Percentiles rank a stretch among this genome's conserved stretches.
Evolutionary conservation across 1,139 yeast genomes (phyloP).

Genomic region (Kurtzmaniella quercitrusa): DNA sequence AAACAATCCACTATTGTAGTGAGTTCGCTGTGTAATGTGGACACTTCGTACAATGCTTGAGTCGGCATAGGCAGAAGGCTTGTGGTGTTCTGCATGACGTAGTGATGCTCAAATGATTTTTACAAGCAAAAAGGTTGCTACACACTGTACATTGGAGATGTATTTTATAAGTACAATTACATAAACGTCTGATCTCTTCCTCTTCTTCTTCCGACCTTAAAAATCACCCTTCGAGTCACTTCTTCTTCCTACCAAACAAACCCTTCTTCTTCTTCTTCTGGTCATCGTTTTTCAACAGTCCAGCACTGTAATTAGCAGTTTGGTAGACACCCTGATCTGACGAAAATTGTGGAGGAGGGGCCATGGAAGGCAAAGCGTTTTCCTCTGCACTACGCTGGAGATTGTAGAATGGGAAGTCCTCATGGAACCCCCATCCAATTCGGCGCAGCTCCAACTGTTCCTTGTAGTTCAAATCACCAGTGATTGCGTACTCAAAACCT

Average conservation of each 20-base stretch:
- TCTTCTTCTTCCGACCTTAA: too few species aligned
- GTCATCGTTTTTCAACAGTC: conserved; percentile 34
- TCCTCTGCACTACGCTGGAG: conserved; percentile 12
- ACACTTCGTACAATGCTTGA: too few species aligned
- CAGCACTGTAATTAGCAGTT: conserved; percentile 48
- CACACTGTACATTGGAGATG: not conserved
- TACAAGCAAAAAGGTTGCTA: too few species aligned
- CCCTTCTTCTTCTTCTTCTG: conserved; percentile 66
- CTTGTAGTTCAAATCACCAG: conserved; percentile 75
- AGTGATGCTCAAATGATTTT: too few species aligned
- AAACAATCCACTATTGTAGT: too few species aligned
- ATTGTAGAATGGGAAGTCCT: conserved; percentile 40
- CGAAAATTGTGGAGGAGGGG: conserved; percentile 14
- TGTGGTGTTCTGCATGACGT: not conserved
- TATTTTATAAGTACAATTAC: not conserved
- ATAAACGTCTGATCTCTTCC: not conserved
- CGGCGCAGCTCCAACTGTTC: conserved; percentile 76
- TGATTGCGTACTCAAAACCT: conserved; percentile 85
- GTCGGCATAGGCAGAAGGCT: not conserved
- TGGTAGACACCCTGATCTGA: conserved; percentile 61
- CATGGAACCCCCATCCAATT: conserved; percentile 72
- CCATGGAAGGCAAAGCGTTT: conserved; percentile 19
- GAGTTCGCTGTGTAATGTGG: too few species aligned
- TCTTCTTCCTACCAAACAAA: conserved; percentile 63
- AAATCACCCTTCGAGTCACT: not conserved